A percentile compares a stretch with the other conserved stretches of the same genome.
These are phyloP conservation scores for Xylaria sp. DNA, from an alignment of 2,329 filamentous ascomycete genomes.

Conservation along the genomic window DNA sequence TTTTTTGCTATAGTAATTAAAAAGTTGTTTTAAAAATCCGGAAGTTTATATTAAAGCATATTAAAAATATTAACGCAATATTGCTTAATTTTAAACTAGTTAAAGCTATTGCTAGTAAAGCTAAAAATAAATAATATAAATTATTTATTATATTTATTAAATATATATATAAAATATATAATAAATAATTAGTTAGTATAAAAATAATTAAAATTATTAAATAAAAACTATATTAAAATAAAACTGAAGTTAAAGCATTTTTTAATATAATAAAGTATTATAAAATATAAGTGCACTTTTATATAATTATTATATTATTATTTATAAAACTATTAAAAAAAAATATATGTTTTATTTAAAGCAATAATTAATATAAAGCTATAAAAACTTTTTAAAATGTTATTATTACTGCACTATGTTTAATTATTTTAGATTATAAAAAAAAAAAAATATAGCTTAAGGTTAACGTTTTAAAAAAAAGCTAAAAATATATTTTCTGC, in stretches of 20 bases:
- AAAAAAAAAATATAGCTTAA: not conserved
- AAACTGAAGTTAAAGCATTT: not conserved
- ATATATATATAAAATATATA: not conserved
- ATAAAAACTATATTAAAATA: not conserved
- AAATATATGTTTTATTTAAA: not conserved
- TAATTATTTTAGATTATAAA: not conserved
- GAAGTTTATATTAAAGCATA: not conserved
- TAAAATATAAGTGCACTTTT: not conserved
- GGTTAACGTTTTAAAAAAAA: not conserved
- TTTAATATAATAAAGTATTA: not conserved
- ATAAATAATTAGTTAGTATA: not conserved
- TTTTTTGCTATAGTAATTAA: not conserved
- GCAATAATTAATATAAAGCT: not conserved
- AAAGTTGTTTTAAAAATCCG: not conserved
- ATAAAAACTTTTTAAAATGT: not conserved
- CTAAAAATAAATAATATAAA: not conserved
- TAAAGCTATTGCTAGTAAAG: not conserved
- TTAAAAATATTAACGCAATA: not conserved
- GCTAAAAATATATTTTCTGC: not conserved
- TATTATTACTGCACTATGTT: not conserved
- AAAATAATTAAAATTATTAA: not conserved
- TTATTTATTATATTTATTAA: not conserved
- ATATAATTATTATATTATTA: not conserved
- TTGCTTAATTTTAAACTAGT: not conserved
- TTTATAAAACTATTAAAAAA: not conserved